Conservation (phyloP, 306 rosid genomes). For the Betula pendula region DNA sequence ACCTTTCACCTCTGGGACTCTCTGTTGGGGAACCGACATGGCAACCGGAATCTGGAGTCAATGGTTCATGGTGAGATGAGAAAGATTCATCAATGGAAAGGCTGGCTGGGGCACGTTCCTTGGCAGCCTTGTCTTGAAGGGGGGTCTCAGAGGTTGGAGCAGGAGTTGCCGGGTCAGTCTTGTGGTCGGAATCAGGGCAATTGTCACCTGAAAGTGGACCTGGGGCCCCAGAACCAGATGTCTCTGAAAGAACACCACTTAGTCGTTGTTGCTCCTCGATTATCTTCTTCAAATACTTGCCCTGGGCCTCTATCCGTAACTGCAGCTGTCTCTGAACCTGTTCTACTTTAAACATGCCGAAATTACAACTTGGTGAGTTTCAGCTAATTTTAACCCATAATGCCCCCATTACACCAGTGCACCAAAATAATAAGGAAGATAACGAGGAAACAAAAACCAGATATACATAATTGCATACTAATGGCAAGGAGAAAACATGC, state of each 20-base stretch:
- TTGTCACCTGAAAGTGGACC: constrained; percentile 44
- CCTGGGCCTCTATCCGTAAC: constrained; percentile 93
- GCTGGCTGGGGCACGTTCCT: constrained; percentile 66
- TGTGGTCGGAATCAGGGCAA: constrained; percentile 55
- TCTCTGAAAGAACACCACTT: constrained; percentile 76
- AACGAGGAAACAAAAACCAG: constrained; percentile 2
- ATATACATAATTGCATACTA: constrained; percentile 9
- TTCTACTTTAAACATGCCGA: constrained; percentile 16
- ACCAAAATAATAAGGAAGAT: not conserved
- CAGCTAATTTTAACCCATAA: not conserved
- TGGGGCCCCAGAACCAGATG: constrained; percentile 48
- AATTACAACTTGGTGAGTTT: constrained; percentile 12
- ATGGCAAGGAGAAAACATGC: constrained; percentile 43
- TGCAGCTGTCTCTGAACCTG: constrained; percentile 99
- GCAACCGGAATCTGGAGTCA: constrained; percentile 89
- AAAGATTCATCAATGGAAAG: constrained; percentile 77
- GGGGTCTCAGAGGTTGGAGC: constrained; percentile 72
- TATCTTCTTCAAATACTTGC: constrained; percentile 94
- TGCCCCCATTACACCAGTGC: not conserved
- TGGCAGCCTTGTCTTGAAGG: constrained; percentile 63
- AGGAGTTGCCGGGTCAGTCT: constrained; percentile 90
- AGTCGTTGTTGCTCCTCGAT: constrained; percentile 96
- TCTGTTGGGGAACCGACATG: constrained; percentile 60
- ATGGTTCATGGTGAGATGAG: constrained; percentile 79
- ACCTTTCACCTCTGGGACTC: constrained; percentile 65